phyloP scores from a whole-genome alignment of 2,329 filamentous ascomycete genomes.

The Periconia sp. region DNA sequence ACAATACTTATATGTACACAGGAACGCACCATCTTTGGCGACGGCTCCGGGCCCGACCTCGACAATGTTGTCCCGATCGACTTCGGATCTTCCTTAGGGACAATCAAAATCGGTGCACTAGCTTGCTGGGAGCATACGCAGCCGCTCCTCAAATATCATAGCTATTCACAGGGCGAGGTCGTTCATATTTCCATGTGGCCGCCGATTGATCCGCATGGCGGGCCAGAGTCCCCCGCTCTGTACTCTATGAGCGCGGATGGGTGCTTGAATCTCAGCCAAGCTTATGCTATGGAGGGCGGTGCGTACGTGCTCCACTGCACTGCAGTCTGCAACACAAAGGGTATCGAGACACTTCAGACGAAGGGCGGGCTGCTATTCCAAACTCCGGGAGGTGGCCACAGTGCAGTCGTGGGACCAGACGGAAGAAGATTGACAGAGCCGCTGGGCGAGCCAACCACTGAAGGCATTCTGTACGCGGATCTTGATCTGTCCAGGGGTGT shows the following conservation, averaged over 20 bases:
- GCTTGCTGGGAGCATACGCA: slow-evolving; percentile 52
- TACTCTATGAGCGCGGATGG: slow-evolving; percentile 48
- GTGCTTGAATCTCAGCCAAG: slow-evolving; percentile 52
- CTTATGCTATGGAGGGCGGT: slow-evolving; percentile 63
- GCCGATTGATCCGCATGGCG: slow-evolving; percentile 35
- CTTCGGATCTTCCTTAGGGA: slow-evolving; percentile 32
- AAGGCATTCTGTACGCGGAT: slow-evolving; percentile 60
- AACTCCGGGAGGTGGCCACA: slow-evolving; percentile 53
- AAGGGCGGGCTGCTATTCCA: slow-evolving; percentile 50
- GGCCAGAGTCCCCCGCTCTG: slow-evolving; percentile 28
- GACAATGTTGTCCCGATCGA: slow-evolving; percentile 40
- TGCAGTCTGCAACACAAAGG: slow-evolving; percentile 53
- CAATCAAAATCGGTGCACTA: slow-evolving; percentile 38
- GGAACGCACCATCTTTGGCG: slow-evolving; percentile 51
- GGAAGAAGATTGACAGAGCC: slow-evolving; percentile 54
- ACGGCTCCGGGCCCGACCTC: slow-evolving; percentile 42
- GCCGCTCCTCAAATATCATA: slow-evolving; percentile 51
- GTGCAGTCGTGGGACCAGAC: slow-evolving; percentile 60
- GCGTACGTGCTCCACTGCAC: slow-evolving; percentile 63
- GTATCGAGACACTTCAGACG: slow-evolving; percentile 52
- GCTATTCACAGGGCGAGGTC: slow-evolving; percentile 44
- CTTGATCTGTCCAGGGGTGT: slow-evolving; percentile 55
- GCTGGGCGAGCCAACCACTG: slow-evolving; percentile 39
- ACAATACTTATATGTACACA: not conserved
- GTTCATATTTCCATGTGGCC: slow-evolving; percentile 53